Evolutionary conservation across 2,329 filamentous ascomycete genomes (phyloP).

Genomic region (Microdochium paspali): DNA sequence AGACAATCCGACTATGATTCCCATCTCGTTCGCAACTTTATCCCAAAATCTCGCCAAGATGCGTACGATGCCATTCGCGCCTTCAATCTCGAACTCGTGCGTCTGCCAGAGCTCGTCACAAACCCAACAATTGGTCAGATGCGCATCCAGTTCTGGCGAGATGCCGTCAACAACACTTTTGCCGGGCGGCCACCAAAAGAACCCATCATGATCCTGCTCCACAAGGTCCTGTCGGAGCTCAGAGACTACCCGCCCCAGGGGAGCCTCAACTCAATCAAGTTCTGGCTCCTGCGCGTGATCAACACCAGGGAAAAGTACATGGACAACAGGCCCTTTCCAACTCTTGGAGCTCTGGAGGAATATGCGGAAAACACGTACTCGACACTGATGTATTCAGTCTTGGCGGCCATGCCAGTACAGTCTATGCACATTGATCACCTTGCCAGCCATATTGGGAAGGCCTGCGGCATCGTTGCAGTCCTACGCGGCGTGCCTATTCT

Average conservation of each 20-base stretch:
- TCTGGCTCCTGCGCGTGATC: slow-evolving; percentile 70
- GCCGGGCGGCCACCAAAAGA: slow-evolving; percentile 75
- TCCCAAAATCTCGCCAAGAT: slow-evolving; percentile 64
- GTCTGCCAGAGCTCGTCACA: slow-evolving; percentile 82
- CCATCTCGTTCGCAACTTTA: slow-evolving; percentile 75
- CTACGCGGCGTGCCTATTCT: slow-evolving; percentile 81
- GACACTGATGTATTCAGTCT: slow-evolving; percentile 78
- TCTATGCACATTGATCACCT: slow-evolving; percentile 86
- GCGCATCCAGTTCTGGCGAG: slow-evolving; percentile 92
- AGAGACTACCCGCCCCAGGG: slow-evolving; percentile 26
- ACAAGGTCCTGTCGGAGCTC: slow-evolving; percentile 60
- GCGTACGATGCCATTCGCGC: slow-evolving; percentile 86
- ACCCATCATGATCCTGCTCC: slow-evolving; percentile 78
- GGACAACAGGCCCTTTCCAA: slow-evolving; percentile 72
- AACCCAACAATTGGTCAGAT: slow-evolving; percentile 79
- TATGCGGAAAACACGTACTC: slow-evolving; percentile 96
- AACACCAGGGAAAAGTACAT: slow-evolving; percentile 74
- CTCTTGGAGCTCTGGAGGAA: slow-evolving; percentile 64
- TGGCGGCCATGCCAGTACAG: slow-evolving; percentile 69
- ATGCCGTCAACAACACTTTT: slow-evolving; percentile 71
- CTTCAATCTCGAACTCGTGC: slow-evolving; percentile 85
- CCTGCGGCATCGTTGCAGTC: slow-evolving; percentile 76
- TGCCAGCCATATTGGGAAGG: slow-evolving; percentile 91
- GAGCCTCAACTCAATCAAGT: slow-evolving; percentile 47
- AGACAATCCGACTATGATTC: slow-evolving; percentile 87